These are phyloP conservation scores for Pythium dissimile DNA, from an alignment of 352 stramenopile species.

Conservation along the genomic window DNA sequence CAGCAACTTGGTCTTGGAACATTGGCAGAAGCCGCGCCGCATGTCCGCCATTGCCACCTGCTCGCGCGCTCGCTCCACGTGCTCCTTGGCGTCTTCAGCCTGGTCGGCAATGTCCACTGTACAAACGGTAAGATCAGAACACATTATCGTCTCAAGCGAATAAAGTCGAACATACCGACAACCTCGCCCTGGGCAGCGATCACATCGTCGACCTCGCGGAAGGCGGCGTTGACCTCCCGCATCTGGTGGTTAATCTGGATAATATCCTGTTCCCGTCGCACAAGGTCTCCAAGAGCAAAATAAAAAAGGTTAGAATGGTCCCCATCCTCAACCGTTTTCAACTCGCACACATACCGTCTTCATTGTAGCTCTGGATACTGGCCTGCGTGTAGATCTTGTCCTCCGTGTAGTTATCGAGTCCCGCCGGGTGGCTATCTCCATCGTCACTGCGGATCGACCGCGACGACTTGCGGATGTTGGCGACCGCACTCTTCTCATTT, in stretches of 20 bases:
- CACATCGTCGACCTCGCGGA: conserved; percentile 35
- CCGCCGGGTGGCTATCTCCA: conserved; percentile 1
- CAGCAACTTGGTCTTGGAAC: conserved; percentile 30
- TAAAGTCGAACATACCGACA: conserved; percentile 17
- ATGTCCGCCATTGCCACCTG: conserved; percentile 31
- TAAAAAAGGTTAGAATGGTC: background rate
- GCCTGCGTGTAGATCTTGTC: conserved; percentile 41
- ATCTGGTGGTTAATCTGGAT: conserved; percentile 43
- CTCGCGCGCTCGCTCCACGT: conserved; percentile 26
- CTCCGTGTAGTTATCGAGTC: conserved; percentile 31
- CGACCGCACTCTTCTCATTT: conserved; percentile 28
- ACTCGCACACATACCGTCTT: conserved; percentile 24
- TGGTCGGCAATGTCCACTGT: conserved; percentile 32
- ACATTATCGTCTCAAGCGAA: too few relatives aligned
- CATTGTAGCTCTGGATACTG: conserved; percentile 33
- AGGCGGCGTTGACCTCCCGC: conserved; percentile 38
- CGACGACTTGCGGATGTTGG: conserved; percentile 35
- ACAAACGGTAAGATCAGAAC: background rate
- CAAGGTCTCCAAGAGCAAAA: conserved; percentile 21
- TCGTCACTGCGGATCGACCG: conserved; percentile 27
- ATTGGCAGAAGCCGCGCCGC: conserved; percentile 31
- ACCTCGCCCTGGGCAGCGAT: conserved; percentile 34
- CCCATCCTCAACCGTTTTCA: background rate
- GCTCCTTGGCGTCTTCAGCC: conserved; percentile 21
- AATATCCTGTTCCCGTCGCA: conserved; percentile 36